Evolutionary conservation across 2,329 filamentous ascomycete species (phyloP), one percentile per base, ranked within the genome.

Genomic region (Penicillium thymicola): DNA sequence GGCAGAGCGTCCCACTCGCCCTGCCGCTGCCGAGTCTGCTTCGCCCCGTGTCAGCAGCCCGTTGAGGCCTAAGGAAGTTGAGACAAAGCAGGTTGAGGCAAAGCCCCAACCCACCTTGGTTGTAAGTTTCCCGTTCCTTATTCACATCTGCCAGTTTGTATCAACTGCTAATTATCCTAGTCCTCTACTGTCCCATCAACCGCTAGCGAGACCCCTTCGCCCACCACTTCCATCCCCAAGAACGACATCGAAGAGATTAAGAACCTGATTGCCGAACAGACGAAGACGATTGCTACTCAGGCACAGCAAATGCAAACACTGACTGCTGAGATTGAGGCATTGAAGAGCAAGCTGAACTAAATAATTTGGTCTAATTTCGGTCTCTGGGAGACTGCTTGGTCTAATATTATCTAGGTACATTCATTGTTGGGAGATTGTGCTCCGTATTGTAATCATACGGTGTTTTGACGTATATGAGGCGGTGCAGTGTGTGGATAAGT

Each of bases 231-330:
- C 8, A 79, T 90, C 13, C 85, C 88, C 66, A 79, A 84, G 30
- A 56, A 46, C 28, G 85, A 87, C 6, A 82, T 96, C 42, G 79
- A 84, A 37, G 84, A 92, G 67, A 94, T 96, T 76, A 93, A 90
- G 76, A 78, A 83, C 54, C 78, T 94, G 65, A 80, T 97, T 34
- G 85, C 90, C 72, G 82, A 84, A 61, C 92, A 96, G 76, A 90
- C 84, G 54, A 85, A 84, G 78, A 85, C 91, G 62, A 89, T 96
- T 69, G 85, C 80, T 59, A 80, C 84, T n/a, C 89, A 96, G 76
- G 89, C 84, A 48, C 82, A 89, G 69, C 87, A 92, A 72, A 91
- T 95, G 65, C 81, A 81, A 48, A 79, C 81, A 28, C 77, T 96
- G 46, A 84, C 89, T 3, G 75, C 79, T 30, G 90, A 95, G 73